Conservation (phyloP, 163 green algal genomes). For the Scenedesmus sp. region DNA sequence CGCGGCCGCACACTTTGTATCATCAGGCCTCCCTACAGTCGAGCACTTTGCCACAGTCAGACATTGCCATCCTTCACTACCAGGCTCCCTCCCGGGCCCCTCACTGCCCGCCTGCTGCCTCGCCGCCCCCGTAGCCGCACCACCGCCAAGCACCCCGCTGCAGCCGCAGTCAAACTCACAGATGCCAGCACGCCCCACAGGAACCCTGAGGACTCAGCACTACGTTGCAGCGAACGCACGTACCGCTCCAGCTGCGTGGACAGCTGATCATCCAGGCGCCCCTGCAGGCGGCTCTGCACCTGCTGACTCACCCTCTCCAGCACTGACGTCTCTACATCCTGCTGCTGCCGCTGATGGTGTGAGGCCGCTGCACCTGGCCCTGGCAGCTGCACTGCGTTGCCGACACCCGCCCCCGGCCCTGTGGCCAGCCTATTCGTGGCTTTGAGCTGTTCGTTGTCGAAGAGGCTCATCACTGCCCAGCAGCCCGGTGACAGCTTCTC, state of each 20-base stretch:
- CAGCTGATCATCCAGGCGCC: neutral
- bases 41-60: neutral
- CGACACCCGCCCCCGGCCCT: neutral
- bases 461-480: constrained; percentile 9
- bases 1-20: too few relatives aligned
- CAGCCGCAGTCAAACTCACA: neutral
- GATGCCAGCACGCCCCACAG: constrained; percentile 25
- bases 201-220: constrained; percentile 17
- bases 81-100: neutral
- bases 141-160: neutral
- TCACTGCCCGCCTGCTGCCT: too few relatives aligned
- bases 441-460: constrained; percentile 2
- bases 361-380: neutral
- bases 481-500: constrained; percentile 6
- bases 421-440: neutral
- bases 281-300: neutral
- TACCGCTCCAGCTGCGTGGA: constrained; percentile 20
- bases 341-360: constrained; percentile 4
- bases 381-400: too few relatives aligned
- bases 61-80: constrained; percentile 46
- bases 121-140: neutral
- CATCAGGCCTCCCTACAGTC: neutral
- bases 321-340: neutral
- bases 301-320: neutral
- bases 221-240: neutral